Evolutionary conservation across 2,329 filamentous ascomycete species (phyloP).

Genomic region (Xylariales sp.): DNA sequence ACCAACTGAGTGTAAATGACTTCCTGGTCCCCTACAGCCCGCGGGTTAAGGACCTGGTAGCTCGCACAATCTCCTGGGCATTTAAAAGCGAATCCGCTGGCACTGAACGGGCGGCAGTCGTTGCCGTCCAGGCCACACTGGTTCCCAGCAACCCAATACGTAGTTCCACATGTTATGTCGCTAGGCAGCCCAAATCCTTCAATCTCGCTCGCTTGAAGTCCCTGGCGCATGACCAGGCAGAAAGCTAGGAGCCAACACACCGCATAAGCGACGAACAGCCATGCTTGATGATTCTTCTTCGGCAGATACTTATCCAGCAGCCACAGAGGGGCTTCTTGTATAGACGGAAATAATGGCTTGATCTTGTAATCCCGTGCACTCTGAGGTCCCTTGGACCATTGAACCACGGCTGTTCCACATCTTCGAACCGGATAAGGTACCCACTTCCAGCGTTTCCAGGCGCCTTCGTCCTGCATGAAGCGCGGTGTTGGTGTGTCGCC

Average conservation of each 20-base stretch:
- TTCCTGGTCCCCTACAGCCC: slow-evolving; percentile 68
- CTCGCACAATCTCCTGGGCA: slow-evolving; percentile 69
- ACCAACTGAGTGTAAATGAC: slow-evolving; percentile 62
- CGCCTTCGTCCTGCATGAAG: slow-evolving; percentile 52
- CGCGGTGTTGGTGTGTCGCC: slow-evolving; percentile 49
- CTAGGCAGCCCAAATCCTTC: slow-evolving; percentile 62
- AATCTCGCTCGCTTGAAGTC: slow-evolving; percentile 56
- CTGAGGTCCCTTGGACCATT: slow-evolving; percentile 54
- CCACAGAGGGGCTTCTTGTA: slow-evolving; percentile 63
- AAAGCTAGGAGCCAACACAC: slow-evolving; percentile 67
- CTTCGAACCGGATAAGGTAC: slow-evolving; percentile 53
- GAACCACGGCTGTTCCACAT: slow-evolving; percentile 33
- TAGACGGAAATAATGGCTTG: slow-evolving; percentile 54
- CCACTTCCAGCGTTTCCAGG: slow-evolving; percentile 51
- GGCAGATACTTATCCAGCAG: slow-evolving; percentile 61
- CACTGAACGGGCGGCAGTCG: slow-evolving; percentile 69
- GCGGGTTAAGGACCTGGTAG: slow-evolving; percentile 62
- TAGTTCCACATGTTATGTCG: slow-evolving; percentile 60
- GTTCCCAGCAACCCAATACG: slow-evolving; percentile 69
- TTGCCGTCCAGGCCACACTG: slow-evolving; percentile 70
- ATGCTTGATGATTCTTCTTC: slow-evolving; percentile 51
- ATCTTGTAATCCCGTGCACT: slow-evolving; percentile 48
- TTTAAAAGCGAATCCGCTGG: slow-evolving; percentile 65
- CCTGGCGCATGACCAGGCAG: slow-evolving; percentile 61
- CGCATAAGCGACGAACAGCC: slow-evolving; percentile 55